Evolutionary conservation across 2,329 filamentous ascomycete genomes (phyloP), one percentile per base, ranked within the genome.

Genomic region (Paraphoma sp.): DNA sequence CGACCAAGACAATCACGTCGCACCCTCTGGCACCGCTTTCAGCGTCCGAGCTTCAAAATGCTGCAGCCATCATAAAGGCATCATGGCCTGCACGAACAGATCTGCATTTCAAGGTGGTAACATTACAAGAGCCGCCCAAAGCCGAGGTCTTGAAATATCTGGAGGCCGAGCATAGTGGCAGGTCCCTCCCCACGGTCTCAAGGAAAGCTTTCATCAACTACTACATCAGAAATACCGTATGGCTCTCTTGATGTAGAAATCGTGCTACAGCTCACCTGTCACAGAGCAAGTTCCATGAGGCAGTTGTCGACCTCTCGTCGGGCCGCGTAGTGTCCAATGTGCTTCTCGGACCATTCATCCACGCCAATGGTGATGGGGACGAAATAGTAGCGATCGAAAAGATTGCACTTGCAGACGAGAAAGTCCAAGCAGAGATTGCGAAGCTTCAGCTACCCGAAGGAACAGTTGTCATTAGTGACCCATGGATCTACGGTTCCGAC

Each of bases 401-500:
- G 59, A 72, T 82, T 33, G 85, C 81, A n/a, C 74, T 87, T 11
- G 79, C 79, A 43, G 83, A 88, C 60, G 80, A 82, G 29, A 79
- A 78, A 3, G 86, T 88, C 8, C 78, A 86, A 65, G 83, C 82
- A 2, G 86, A 86, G 59, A 81, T 88, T 53, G 83, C 82, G 33
- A 88, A 88, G 64, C 63, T 88, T 57, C 73, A 87, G 54, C 78
- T 88, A 0, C 86, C 86, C 0, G 74, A 84, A 60, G 85, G 84
- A 17, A 80, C 84, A 6, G 80, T 81, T 1, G 79, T 88, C 17
- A 83, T 86, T 58, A 80, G 81, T 48, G 86, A 87, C 60, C 85
- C 85, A 0, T 93, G 89, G 90, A 91, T 91, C 38, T 93, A 92
- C 60, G 86, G 80, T 8, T 75, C 79, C 10, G 81, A 83, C 65